Percentiles rank a stretch among this genome's conserved stretches.
Evolutionary conservation across 306 rosid genomes (phyloP).

Genomic region (Senna tora): DNA sequence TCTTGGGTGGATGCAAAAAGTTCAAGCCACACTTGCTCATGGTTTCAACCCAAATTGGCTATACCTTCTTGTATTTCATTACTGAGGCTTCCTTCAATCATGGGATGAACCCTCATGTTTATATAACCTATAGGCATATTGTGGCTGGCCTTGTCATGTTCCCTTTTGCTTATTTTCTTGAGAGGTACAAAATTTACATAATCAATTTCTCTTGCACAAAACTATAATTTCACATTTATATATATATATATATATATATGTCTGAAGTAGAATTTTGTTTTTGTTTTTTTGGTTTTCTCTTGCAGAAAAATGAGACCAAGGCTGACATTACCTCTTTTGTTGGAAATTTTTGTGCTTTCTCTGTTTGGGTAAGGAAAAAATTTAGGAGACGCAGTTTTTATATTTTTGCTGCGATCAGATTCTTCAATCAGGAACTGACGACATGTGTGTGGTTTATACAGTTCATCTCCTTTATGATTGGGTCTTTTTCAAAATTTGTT

Average conservation of each 20-base stretch:
- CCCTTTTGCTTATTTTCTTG: constrained; percentile 82
- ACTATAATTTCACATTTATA: not conserved
- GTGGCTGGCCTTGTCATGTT: constrained; percentile 53
- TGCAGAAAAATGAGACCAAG: constrained; percentile 71
- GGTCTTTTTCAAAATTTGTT: too few species aligned
- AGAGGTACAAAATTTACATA: constrained; percentile 51
- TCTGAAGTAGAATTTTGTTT: not conserved
- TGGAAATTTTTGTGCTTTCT: constrained; percentile 81
- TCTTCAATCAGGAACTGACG: too few species aligned
- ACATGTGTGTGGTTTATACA: too few species aligned
- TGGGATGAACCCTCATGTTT: constrained; percentile 89
- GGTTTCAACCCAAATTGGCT: constrained; percentile 55
- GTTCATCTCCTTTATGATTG: too few species aligned
- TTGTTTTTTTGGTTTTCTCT: constrained; percentile 1
- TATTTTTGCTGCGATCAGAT: too few species aligned
- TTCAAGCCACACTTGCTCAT: constrained; percentile 78
- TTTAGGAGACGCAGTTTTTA: too few species aligned
- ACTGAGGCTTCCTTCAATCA: constrained; percentile 84
- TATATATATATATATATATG: not conserved
- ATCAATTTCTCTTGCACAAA: not conserved
- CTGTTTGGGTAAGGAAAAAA: constrained; percentile 80
- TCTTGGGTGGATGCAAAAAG: constrained; percentile 37
- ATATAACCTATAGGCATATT: constrained; percentile 75
- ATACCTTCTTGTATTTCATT: constrained; percentile 63
- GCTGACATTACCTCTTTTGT: constrained; percentile 58